phyloP scores from a whole-genome alignment of 768 basidiomycete species.

The Suillus fuscotomentosus region DNA sequence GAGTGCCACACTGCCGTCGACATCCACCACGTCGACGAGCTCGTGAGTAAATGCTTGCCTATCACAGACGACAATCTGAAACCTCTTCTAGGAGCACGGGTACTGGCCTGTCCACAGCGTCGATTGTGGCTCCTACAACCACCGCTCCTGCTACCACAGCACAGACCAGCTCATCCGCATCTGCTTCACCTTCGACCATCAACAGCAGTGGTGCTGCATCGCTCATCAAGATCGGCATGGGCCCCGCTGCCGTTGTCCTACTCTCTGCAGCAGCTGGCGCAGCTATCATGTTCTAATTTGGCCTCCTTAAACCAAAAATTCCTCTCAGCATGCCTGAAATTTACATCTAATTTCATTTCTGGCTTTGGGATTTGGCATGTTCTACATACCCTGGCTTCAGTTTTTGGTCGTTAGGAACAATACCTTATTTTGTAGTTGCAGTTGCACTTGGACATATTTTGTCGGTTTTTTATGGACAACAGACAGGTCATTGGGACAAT shows the following conservation, averaged over 20 bases:
- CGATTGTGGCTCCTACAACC: neutral
- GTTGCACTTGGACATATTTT: constrained; percentile 18
- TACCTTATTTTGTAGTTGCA: constrained; percentile 1
- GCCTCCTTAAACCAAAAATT: constrained; percentile 9
- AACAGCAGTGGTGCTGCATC: constrained; percentile 27
- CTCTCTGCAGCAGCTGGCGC: constrained; percentile 51
- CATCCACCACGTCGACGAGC: constrained; percentile 15
- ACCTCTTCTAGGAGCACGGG: neutral
- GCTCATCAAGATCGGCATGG: constrained; percentile 29
- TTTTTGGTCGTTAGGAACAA: constrained; percentile 9
- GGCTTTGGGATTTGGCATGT: constrained; percentile 3
- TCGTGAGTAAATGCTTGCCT: constrained; percentile 10
- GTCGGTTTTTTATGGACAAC: neutral
- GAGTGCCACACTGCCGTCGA: neutral
- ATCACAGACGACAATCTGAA: neutral
- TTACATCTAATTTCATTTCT: constrained; percentile 5
- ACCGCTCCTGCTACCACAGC: constrained; percentile 15
- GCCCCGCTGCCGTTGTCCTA: constrained; percentile 34
- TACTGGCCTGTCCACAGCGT: neutral
- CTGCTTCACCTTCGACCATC: constrained; percentile 22
- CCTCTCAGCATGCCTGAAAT: neutral
- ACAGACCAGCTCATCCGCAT: constrained; percentile 15
- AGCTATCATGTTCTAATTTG: constrained; percentile 41
- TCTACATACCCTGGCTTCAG: constrained; percentile 7
- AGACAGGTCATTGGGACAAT: constrained; percentile 12